Evolutionary conservation across 768 basidiomycete species (phyloP).

Genomic region (Suillus bovinus): DNA sequence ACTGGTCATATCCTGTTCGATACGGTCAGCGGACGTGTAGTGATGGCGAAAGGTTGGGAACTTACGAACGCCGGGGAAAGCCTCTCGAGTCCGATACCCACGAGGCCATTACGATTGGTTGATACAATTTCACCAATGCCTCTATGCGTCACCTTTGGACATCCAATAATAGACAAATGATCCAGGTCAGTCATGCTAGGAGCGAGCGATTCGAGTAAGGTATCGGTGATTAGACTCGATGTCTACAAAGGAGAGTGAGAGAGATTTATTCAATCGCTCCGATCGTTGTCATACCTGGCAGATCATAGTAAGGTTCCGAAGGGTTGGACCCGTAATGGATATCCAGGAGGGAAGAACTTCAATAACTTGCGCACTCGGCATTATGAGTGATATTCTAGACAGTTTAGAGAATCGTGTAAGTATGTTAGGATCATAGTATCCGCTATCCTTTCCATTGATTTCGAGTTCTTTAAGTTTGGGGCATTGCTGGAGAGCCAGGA

Average conservation of each 20-base stretch:
- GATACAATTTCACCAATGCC: conserved; percentile 57
- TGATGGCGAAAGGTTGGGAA: conserved; percentile 8
- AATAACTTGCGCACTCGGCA: conserved; percentile 64
- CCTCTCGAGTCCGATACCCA: conserved; percentile 60
- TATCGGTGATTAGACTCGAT: conserved; percentile 60
- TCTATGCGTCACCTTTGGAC: conserved; percentile 62
- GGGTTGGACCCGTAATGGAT: conserved; percentile 38
- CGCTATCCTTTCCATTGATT: conserved; percentile 64
- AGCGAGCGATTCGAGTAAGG: conserved; percentile 49
- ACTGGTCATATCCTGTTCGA: conserved; percentile 49
- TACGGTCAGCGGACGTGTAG: conserved; percentile 7
- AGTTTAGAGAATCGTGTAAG: conserved; percentile 54
- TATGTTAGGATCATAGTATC: conserved; percentile 52
- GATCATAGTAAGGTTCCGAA: conserved; percentile 62
- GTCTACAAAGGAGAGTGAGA: conserved; percentile 37
- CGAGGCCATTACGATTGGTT: conserved; percentile 45
- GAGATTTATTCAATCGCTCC: neutral
- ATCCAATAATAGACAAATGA: conserved; percentile 63
- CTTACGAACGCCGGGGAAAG: conserved; percentile 62
- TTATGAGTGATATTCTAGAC: conserved; percentile 63
- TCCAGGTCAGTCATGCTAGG: conserved; percentile 51
- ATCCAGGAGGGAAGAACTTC: conserved; percentile 54
- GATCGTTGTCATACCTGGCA: conserved; percentile 54
- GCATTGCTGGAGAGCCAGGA: conserved; percentile 49
- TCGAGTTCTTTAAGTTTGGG: conserved; percentile 55